Base-by-base conservation (phyloP, 192 early-diverging fungal species). In the Dissophora globulifera region DNA sequence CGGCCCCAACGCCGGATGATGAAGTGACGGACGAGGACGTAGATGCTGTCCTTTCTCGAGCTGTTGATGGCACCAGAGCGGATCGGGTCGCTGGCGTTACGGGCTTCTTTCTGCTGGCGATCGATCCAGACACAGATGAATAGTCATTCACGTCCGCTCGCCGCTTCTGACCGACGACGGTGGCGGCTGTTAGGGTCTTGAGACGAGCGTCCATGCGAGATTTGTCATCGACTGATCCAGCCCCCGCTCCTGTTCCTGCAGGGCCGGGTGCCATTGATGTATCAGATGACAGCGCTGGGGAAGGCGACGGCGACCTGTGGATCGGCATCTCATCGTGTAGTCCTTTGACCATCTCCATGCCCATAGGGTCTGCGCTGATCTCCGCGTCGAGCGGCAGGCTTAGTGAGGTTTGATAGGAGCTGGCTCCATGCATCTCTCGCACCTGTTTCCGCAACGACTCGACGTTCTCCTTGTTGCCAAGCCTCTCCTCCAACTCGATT, bases 381-480 rank as follows among this genome's bases (percentile, higher is more conserved):
- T 40, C 48, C 3, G 52, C 47, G 1, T 50, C 60, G 10, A 50
- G 43, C 7, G 29, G 17, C 27, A 58, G 11, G 12, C 64, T 55
- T 23, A 55, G 23, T n/a, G 51, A 43, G 40, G 20, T 56, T 20
- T 62, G 63, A 51, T 48, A 60, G 17, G 62, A 55, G 17, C 35
- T 75, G 2, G 25, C 25, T 20, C 72, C 72, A 32, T 76, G 72
- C 63, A 76, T 76, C 58, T 66, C 72, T 23, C 43, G 20, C 8
- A 76, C 72, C 26, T 76, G 72, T 22, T 76, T 76, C 7, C 72
- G 63, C 13, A 76, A 40, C 1, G 72, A 76, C 35, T 66, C 63
- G 16, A 76, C 72, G 30, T 76, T 76, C n/a, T 76, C 72, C 64
- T 67, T 62, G 52, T 76, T 76, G 19, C 72, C 72, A n/a, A 76